A percentile compares a stretch with the other conserved stretches of the same genome.
These are phyloP conservation scores for Raphanus hybrid DNA, from an alignment of 441 rosid genomes.

Conservation along the genomic window DNA sequence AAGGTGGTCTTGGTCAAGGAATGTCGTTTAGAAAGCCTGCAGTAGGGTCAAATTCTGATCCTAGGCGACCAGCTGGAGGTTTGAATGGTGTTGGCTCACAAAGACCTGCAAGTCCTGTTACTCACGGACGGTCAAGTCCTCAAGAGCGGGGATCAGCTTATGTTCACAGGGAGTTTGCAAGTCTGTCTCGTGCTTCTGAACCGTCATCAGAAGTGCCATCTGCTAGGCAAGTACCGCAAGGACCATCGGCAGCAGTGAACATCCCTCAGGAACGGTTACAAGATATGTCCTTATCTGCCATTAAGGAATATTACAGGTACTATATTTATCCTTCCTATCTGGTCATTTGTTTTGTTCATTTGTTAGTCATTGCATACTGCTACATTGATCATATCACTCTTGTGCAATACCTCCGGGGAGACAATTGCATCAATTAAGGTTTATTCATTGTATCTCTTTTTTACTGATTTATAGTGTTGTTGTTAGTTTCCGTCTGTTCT, in stretches of 20 bases:
- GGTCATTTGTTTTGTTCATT: constrained; percentile 11
- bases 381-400: constrained; percentile 2
- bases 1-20: constrained; percentile 97
- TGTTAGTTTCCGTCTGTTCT: not conserved
- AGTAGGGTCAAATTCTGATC: constrained; percentile 40
- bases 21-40: constrained; percentile 75
- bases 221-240: constrained; percentile 51
- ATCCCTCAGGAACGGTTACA: constrained; percentile 61
- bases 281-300: constrained; percentile 74
- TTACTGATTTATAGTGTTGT: not conserved
- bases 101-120: constrained; percentile 55
- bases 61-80: constrained; percentile 59
- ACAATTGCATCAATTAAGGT: constrained; percentile 10
- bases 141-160: constrained; percentile 42
- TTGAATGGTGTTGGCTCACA: constrained; percentile 67
- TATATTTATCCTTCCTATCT: constrained; percentile 6
- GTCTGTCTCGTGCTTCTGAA: constrained; percentile 58
- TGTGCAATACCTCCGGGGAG: not conserved
- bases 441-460: not conserved
- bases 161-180: constrained; percentile 60
- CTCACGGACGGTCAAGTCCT: constrained; percentile 52
- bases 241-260: constrained; percentile 46
- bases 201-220: constrained; percentile 60
- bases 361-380: constrained; percentile 16
- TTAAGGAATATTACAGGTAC: constrained; percentile 96